phyloP scores from a whole-genome alignment of 306 rosid genomes.

The Dicorynia guianensis region DNA sequence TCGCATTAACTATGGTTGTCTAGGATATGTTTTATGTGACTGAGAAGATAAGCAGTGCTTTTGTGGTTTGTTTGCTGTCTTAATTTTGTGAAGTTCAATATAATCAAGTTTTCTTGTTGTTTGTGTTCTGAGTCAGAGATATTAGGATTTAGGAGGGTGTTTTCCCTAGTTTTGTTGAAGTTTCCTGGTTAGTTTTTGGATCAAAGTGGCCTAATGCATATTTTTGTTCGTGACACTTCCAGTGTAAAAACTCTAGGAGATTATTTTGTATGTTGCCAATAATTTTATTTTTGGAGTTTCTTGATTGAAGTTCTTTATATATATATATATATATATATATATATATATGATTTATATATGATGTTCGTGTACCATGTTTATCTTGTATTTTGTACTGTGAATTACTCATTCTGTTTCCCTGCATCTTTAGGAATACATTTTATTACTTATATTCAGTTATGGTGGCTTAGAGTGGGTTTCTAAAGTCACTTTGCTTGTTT shows the following conservation, averaged over 20 bases:
- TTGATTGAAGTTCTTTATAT: background rate
- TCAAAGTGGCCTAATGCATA: background rate
- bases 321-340: too few species aligned
- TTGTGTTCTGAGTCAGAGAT: constrained; percentile 20
- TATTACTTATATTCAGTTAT: background rate
- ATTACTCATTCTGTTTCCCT: background rate
- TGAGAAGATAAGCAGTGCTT: background rate
- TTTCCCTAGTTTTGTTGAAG: constrained; percentile 11
- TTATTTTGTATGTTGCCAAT: background rate
- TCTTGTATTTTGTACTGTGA: background rate
- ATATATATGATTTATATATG: too few species aligned
- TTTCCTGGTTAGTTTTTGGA: constrained; percentile 32
- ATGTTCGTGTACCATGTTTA: constrained; percentile 21
- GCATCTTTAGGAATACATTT: constrained; percentile 12
- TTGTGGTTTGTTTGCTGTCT: constrained; percentile 29
- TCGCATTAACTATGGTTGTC: background rate
- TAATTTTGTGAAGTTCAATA: constrained; percentile 16
- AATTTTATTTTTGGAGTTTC: background rate
- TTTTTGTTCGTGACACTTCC: too few species aligned
- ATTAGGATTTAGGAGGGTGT: background rate
- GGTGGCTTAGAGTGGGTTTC: constrained; percentile 18
- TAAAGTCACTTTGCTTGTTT: constrained; percentile 8
- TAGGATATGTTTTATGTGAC: background rate
- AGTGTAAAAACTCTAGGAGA: too few species aligned
- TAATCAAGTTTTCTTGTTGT: constrained; percentile 18